These are phyloP conservation scores for Cylindrodendrum hubeiense DNA, from an alignment of 2,329 filamentous ascomycete species.

Conservation along the genomic window DNA sequence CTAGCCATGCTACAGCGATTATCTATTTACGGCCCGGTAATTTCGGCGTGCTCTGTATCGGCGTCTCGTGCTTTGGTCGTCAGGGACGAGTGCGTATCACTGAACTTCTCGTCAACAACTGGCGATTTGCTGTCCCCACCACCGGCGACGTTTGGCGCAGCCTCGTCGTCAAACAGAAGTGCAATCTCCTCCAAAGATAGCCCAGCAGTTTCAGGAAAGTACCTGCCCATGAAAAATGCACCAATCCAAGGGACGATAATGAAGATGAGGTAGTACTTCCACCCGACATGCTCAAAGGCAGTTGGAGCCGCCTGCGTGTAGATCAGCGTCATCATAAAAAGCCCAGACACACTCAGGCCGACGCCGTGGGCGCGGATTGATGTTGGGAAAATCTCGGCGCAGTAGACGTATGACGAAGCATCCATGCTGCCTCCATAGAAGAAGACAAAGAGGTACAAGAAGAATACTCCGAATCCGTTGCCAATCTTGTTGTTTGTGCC, in stretches of 20 bases:
- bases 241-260: conserved; percentile 12
- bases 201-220: conserved; percentile 19
- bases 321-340: conserved; percentile 17
- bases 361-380: conserved; percentile 24
- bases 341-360: conserved; percentile 18
- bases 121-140: background rate
- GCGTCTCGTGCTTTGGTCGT: background rate
- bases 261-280: conserved; percentile 19
- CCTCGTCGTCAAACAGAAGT: conserved; percentile 10
- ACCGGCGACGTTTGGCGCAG: background rate
- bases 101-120: background rate
- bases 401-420: conserved; percentile 29
- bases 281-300: conserved; percentile 10
- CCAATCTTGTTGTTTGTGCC: background rate
- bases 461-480: background rate
- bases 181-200: conserved; percentile 16
- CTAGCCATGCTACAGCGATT: too few species aligned
- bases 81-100: background rate
- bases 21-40: background rate
- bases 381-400: conserved; percentile 30
- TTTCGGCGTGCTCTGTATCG: background rate
- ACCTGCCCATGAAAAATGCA: background rate
- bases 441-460: conserved; percentile 11
- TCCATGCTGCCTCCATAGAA: conserved; percentile 19
- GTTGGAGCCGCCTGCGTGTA: conserved; percentile 18